Conservation (phyloP, 495 filamentous ascomycete species). For the Podospora appendiculata region DNA sequence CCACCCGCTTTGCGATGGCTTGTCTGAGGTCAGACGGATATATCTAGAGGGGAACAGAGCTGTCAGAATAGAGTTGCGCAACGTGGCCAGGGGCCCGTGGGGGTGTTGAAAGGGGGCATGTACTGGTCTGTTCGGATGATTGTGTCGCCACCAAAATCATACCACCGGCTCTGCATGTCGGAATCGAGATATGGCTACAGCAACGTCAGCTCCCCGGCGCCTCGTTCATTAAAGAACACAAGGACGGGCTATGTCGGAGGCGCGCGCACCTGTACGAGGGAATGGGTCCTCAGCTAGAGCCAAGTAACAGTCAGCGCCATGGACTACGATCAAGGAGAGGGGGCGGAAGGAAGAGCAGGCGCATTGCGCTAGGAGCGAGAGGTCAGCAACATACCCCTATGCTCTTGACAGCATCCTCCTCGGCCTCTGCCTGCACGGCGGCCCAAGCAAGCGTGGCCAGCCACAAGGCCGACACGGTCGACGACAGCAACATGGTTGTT, state of each 20-base stretch:
- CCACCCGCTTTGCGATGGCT: conserved; percentile 84
- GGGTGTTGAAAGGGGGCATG: conserved; percentile 6
- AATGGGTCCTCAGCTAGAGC: conserved; percentile 66
- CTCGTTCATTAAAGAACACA: not conserved
- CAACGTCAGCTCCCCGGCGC: not conserved
- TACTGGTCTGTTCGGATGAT: conserved; percentile 90
- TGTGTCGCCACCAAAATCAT: conserved; percentile 96
- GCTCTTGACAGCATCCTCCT: conserved; percentile 45
- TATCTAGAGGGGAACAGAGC: conserved; percentile 48
- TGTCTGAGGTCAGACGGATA: conserved; percentile 85
- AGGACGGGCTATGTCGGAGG: conserved; percentile 1
- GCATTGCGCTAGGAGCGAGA: too few relatives aligned
- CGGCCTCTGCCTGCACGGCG: conserved; percentile 28
- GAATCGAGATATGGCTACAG: conserved; percentile 88
- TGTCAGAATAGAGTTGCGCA: not conserved
- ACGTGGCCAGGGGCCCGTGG: not conserved
- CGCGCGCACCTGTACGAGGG: conserved; percentile 48
- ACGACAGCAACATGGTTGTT: conserved; percentile 38
- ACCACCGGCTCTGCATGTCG: conserved; percentile 98
- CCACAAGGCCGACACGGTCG: conserved; percentile 44
- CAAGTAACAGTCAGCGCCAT: not conserved
- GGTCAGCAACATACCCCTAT: conserved; percentile 39
- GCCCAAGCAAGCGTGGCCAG: conserved; percentile 45
- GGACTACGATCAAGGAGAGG: not conserved
- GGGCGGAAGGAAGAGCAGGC: too few relatives aligned